These are phyloP conservation scores for Curvularia sp. DNA, from an alignment of 2,329 filamentous ascomycete species.

Conservation along the genomic window DNA sequence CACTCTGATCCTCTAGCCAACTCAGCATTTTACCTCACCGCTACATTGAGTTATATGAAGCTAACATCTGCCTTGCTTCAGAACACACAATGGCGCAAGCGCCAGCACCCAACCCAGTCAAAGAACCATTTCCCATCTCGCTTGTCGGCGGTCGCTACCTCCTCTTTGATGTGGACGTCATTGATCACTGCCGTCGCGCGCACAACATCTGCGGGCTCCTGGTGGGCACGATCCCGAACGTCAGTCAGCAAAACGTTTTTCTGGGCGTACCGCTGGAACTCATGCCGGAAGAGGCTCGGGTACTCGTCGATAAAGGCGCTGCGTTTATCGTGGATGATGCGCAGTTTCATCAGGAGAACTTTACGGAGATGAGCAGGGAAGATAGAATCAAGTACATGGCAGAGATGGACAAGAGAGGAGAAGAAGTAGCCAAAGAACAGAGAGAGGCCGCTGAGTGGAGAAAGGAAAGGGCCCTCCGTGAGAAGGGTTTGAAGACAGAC, in stretches of 20 bases:
- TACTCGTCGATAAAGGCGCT: conserved; percentile 77
- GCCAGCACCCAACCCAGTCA: conserved; percentile 39
- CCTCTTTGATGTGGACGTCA: conserved; percentile 84
- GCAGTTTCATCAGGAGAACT: conserved; percentile 69
- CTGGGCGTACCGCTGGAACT: conserved; percentile 87
- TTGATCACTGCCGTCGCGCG: conserved; percentile 76
- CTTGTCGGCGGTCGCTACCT: conserved; percentile 81
- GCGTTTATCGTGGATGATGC: conserved; percentile 84
- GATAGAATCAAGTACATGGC: conserved; percentile 68
- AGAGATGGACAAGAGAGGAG: conserved; percentile 62
- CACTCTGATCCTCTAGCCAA: conserved; percentile 50
- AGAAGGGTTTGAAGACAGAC: conserved; percentile 50
- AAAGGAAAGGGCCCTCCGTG: conserved; percentile 59
- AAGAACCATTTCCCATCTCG: conserved; percentile 77
- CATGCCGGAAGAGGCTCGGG: conserved; percentile 84
- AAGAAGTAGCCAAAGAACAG: conserved; percentile 57
- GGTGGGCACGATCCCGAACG: conserved; percentile 86
- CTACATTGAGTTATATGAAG: conserved; percentile 21
- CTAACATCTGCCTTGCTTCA: conserved; percentile 28
- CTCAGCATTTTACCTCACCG: conserved; percentile 14
- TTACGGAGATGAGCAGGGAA: conserved; percentile 64
- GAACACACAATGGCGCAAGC: conserved; percentile 41
- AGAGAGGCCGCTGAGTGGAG: conserved; percentile 58
- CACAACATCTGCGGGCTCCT: conserved; percentile 87
- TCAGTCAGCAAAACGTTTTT: conserved; percentile 94